Base-by-base conservation (phyloP, 2,329 filamentous ascomycete genomes). In the Grosmannia clavigera region DNA sequence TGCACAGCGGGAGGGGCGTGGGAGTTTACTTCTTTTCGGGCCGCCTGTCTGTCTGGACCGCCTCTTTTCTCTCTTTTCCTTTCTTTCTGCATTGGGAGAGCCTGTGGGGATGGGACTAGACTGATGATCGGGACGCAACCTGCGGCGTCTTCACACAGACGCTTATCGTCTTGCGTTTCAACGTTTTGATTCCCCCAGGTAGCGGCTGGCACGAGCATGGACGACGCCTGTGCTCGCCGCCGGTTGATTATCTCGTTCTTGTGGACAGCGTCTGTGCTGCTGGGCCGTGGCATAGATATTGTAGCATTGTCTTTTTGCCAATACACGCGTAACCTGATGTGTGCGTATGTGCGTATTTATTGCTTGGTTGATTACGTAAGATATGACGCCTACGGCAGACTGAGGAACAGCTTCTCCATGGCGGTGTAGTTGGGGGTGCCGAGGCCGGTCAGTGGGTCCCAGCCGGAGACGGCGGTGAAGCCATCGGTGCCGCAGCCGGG, bases 401-500 rank as follows among this genome's bases (percentile, higher is more conserved):
- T 66, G 60, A 68, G 38, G 38, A 67, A 69, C 9, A 68, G 59
- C 14, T 61, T 59, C 61, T 64, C 59, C 66, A 69, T 66, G 35
- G 61, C 61, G 81, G 59, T 61, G 48, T 68, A 68, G 57, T 68
- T 66, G 6, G 67, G 67, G 40, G 67, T 68, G 43, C 66, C 66
- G 2, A 68, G 63, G 3, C 66, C 66, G 1, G 66, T 67, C 6
- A 67, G 61, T 1, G 66, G 66, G 46, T 68, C 67, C 66, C 67
- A 68, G 5, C 70, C 67, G 1, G 53, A 43, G 11, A 64, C 65
- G n/a, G 68, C 69, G 6, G 63, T 58, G 48, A 71, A 71, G 0
- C 70, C 70, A n/a, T 61, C 38, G 1, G 68, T 70, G n/a, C 68
- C 67, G 38, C 70, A 71, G 14, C 70, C 70, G 2, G 69, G 68